These are phyloP conservation scores for Ophiostoma ips DNA, from an alignment of 2,329 filamentous ascomycete species.

Conservation along the genomic window DNA sequence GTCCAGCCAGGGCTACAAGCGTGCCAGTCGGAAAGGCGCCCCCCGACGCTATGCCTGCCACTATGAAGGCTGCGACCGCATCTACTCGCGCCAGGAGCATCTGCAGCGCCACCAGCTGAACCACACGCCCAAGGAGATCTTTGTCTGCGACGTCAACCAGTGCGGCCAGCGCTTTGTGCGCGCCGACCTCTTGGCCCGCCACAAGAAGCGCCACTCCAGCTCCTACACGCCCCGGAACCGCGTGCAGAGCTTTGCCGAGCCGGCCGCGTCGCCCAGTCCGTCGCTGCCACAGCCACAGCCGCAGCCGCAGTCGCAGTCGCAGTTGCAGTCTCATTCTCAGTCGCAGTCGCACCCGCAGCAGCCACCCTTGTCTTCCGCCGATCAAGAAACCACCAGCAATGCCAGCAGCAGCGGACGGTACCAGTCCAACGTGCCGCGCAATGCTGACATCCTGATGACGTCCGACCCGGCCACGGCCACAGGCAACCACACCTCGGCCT, in stretches of 20 bases:
- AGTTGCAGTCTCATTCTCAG: no score
- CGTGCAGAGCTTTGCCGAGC: conserved; percentile 31
- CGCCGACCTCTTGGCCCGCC: conserved; percentile 58
- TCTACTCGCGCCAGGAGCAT: conserved; percentile 69
- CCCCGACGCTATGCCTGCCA: conserved; percentile 42
- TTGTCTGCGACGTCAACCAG: conserved; percentile 58
- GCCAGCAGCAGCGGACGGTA: not conserved
- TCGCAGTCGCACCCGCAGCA: conserved; percentile 9
- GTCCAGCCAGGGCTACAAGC: conserved; percentile 11
- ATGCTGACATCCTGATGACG: not conserved
- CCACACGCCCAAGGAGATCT: conserved; percentile 69
- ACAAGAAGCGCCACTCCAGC: conserved; percentile 50
- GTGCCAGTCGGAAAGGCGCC: conserved; percentile 37
- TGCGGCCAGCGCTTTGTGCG: conserved; percentile 68
- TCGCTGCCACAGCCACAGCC: conserved; percentile 5
- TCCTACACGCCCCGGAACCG: conserved; percentile 37
- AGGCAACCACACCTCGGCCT: not conserved
- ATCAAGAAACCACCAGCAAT: conserved; percentile 1
- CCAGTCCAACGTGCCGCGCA: not conserved
- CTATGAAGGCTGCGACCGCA: conserved; percentile 59
- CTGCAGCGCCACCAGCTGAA: conserved; percentile 72
- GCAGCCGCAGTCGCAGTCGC: no score
- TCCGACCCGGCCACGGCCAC: not conserved
- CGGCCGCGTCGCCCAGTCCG: conserved; percentile 14
- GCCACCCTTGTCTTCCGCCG: conserved; percentile 10